Conservation (phyloP, 768 basidiomycete species). For the Chalciporus piperatus region DNA sequence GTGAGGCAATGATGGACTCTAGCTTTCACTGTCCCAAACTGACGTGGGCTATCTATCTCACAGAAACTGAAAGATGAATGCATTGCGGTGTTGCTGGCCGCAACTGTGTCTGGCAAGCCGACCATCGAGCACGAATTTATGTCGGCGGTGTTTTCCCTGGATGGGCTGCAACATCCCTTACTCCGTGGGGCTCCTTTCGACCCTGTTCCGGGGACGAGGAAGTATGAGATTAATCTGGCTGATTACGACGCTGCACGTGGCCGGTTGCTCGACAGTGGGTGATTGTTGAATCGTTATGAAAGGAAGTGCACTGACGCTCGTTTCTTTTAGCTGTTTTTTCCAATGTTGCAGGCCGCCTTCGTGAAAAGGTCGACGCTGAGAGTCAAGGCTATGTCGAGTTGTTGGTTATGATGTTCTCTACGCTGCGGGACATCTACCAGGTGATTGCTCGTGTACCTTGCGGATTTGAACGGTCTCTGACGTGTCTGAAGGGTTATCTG, state of each 20-base stretch:
- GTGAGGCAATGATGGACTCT: conserved; percentile 36
- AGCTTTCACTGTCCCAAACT: not conserved
- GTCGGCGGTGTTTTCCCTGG: conserved; percentile 55
- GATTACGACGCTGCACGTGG: conserved; percentile 35
- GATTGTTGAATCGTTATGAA: no score
- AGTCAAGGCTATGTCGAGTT: conserved; percentile 41
- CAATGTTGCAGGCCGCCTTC: conserved; percentile 41
- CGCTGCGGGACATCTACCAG: conserved; percentile 47
- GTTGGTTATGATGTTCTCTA: conserved; percentile 45
- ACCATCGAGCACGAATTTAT: conserved; percentile 61
- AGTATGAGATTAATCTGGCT: conserved; percentile 30
- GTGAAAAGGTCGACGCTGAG: conserved; percentile 28
- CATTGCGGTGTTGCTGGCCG: conserved; percentile 51
- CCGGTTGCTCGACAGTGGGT: conserved; percentile 39
- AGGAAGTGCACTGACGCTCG: no score
- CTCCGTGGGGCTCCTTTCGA: conserved; percentile 36
- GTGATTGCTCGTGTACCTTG: conserved; percentile 31
- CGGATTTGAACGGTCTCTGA: conserved; percentile 4
- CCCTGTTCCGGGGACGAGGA: conserved; percentile 16
- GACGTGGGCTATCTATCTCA: not conserved
- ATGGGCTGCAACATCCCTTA: conserved; percentile 52
- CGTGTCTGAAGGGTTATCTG: conserved; percentile 5
- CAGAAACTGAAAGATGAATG: conserved; percentile 51
- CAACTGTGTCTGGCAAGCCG: conserved; percentile 44
- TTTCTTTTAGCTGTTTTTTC: conserved; percentile 41